A percentile compares a stretch with the other conserved stretches of the same genome.
phyloP scores from a whole-genome alignment of 352 stramenopile genomes.

The Peronosclerospora sorghi region DNA sequence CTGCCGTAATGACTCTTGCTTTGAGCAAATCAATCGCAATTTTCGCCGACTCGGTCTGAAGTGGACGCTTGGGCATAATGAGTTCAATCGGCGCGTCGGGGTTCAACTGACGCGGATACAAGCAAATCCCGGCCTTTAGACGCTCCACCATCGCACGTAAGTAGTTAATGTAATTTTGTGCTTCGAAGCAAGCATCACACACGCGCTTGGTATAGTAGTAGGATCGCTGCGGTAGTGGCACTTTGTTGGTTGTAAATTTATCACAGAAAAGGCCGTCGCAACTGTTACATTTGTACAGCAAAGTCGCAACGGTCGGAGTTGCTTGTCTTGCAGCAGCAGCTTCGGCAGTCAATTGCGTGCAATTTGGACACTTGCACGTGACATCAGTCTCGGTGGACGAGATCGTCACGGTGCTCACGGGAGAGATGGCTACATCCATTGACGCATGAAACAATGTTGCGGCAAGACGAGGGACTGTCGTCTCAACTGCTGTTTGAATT shows the following conservation, averaged over 20 bases:
- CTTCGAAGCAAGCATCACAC: slow-evolving; percentile 74
- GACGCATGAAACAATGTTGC: slow-evolving; percentile 37
- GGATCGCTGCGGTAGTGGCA: slow-evolving; percentile 65
- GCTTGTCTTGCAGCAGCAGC: slow-evolving; percentile 11
- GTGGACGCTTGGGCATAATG: slow-evolving; percentile 77
- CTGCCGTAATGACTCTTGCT: slow-evolving; percentile 65
- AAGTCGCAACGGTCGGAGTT: slow-evolving; percentile 20
- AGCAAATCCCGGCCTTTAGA: slow-evolving; percentile 75
- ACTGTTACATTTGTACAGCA: slow-evolving; percentile 77
- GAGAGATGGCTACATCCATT: slow-evolving; percentile 41
- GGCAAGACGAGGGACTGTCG: slow-evolving; percentile 55
- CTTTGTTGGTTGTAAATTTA: slow-evolving; percentile 69
- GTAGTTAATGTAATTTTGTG: slow-evolving; percentile 80
- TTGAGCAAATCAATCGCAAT: slow-evolving; percentile 85
- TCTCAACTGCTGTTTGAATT: slow-evolving; percentile 79
- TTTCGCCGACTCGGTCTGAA: slow-evolving; percentile 70
- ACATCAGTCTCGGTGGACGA: slow-evolving; percentile 44
- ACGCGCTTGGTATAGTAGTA: slow-evolving; percentile 82
- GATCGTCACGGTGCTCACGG: slow-evolving; percentile 31
- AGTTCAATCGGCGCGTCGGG: slow-evolving; percentile 76
- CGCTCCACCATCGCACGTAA: slow-evolving; percentile 77
- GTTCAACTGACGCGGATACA: slow-evolving; percentile 80
- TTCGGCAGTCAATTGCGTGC: slow-evolving; percentile 27
- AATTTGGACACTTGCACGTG: slow-evolving; percentile 60
- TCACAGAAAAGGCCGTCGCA: slow-evolving; percentile 74